Evolutionary conservation across 805 yeast genomes (phyloP).

Genomic region (Pichia ethanolica): DNA sequence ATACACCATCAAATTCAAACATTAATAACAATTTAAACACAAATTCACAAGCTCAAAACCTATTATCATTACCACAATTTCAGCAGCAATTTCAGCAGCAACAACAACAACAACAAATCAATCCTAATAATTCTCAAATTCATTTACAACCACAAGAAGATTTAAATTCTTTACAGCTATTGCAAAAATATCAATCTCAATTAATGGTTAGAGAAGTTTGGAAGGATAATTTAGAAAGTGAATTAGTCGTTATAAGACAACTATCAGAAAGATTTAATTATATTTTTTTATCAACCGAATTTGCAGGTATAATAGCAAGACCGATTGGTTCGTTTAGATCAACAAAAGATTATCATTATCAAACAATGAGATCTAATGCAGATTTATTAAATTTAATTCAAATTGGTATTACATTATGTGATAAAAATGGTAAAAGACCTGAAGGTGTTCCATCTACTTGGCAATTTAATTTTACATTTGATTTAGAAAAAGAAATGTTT

Average conservation of each 20-base stretch:
- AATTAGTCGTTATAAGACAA: slow-evolving; percentile 54
- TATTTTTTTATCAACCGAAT: slow-evolving; percentile 78
- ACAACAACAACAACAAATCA: slow-evolving; percentile 10
- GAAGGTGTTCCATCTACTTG: slow-evolving; percentile 69
- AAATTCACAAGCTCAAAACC: slow-evolving; percentile 7
- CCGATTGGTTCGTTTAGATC: slow-evolving; percentile 92
- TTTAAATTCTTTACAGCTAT: slow-evolving; percentile 1
- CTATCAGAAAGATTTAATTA: slow-evolving; percentile 49
- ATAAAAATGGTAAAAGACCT: slow-evolving; percentile 61
- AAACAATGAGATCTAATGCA: slow-evolving; percentile 85
- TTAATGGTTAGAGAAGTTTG: slow-evolving; percentile 67
- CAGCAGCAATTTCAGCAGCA: slow-evolving; percentile 15
- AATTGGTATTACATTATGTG: slow-evolving; percentile 71
- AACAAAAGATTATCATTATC: slow-evolving; percentile 90
- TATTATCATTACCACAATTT: slow-evolving; percentile 9
- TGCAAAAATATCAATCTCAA: slow-evolving; percentile 20
- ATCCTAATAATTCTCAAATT: background rate
- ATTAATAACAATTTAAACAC: background rate
- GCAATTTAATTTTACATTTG: slow-evolving; percentile 92
- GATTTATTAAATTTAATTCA: slow-evolving; percentile 84
- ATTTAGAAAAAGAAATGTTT: slow-evolving; percentile 72
- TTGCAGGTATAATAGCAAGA: slow-evolving; percentile 92
- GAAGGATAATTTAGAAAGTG: slow-evolving; percentile 60
- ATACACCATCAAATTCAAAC: too few relatives aligned
- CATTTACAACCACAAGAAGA: slow-evolving; percentile 6